A percentile compares a stretch with the other conserved stretches of the same genome.
Conservation (phyloP, 768 basidiomycete genomes). For the Fomitopsis serialis region DNA sequence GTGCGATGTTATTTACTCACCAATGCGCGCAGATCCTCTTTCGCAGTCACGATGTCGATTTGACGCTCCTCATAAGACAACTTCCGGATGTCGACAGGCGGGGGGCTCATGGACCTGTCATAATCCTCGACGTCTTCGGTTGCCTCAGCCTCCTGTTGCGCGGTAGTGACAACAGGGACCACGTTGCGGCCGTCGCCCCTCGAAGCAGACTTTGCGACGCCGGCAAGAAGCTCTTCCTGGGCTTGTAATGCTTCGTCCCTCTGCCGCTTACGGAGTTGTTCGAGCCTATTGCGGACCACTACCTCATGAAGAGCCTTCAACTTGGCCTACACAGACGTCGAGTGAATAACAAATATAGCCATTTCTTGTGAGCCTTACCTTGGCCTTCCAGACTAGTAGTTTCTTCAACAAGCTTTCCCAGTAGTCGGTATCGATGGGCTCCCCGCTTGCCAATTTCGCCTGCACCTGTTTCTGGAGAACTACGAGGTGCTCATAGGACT, state of each 20-base stretch:
- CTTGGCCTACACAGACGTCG: slow-evolving; percentile 57
- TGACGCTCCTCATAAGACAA: slow-evolving; percentile 75
- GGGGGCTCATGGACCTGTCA: slow-evolving; percentile 81
- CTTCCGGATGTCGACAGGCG: slow-evolving; percentile 64
- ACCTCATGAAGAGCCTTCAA: slow-evolving; percentile 91
- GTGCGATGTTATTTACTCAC: slow-evolving; percentile 38
- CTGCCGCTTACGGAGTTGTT: slow-evolving; percentile 93
- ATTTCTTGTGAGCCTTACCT: slow-evolving; percentile 40
- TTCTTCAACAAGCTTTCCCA: slow-evolving; percentile 94
- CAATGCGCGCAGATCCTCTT: slow-evolving; percentile 57
- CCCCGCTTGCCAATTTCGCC: slow-evolving; percentile 82
- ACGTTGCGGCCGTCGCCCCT: slow-evolving; percentile 37
- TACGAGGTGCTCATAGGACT: slow-evolving; percentile 80
- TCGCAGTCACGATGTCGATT: slow-evolving; percentile 68
- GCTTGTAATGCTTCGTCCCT: slow-evolving; percentile 93
- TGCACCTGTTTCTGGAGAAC: slow-evolving; percentile 84
- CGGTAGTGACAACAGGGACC: slow-evolving; percentile 25
- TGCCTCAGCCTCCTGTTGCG: slow-evolving; percentile 30
- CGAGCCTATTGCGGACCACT: slow-evolving; percentile 91
- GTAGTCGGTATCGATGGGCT: slow-evolving; percentile 95
- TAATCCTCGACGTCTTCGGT: slow-evolving; percentile 77
- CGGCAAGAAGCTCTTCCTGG: slow-evolving; percentile 84
- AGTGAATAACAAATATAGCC: background rate
- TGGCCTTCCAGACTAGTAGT: slow-evolving; percentile 94
- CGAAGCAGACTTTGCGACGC: slow-evolving; percentile 60